phyloP scores from a whole-genome alignment of 148 eudicot species.

The Salicornia ramosissima region DNA sequence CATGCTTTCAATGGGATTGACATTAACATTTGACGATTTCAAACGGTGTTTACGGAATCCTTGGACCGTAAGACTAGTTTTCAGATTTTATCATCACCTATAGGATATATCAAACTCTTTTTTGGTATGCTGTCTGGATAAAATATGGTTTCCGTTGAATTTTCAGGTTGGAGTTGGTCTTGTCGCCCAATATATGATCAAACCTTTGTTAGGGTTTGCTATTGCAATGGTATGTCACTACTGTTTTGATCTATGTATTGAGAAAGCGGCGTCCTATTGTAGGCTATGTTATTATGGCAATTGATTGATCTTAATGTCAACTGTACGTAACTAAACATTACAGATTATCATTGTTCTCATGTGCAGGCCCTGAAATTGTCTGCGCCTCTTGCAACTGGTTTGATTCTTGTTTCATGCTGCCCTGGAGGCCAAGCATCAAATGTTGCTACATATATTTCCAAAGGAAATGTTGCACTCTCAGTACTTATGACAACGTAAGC shows the following conservation, averaged over 20 bases:
- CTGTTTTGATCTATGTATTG: slow-evolving; percentile 14
- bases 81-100: slow-evolving; percentile 4
- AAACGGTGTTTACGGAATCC: slow-evolving; percentile 92
- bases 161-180: slow-evolving; percentile 94
- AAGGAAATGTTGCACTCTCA: slow-evolving; percentile 98
- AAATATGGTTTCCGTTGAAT: neutral
- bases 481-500: slow-evolving; percentile 99
- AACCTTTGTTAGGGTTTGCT: slow-evolving; percentile 74
- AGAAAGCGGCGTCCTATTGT: neutral
- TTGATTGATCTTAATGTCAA: neutral
- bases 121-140: neutral
- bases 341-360: slow-evolving; percentile 21
- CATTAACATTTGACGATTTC: slow-evolving; percentile 92
- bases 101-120: neutral
- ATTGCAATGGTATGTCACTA: slow-evolving; percentile 82
- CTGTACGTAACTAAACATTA: neutral
- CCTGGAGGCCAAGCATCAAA: slow-evolving; percentile 99
- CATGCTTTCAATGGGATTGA: slow-evolving; percentile 99
- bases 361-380: slow-evolving; percentile 74
- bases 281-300: neutral
- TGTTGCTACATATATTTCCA: slow-evolving; percentile 95
- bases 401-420: slow-evolving; percentile 96
- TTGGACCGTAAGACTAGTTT: slow-evolving; percentile 70
- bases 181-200: slow-evolving; percentile 86
- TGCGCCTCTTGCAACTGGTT: slow-evolving; percentile 98